A percentile compares a stretch with the other conserved stretches of the same genome.
These are phyloP conservation scores for Mycena rebaudengoi DNA, from an alignment of 768 basidiomycete species.

Conservation along the genomic window DNA sequence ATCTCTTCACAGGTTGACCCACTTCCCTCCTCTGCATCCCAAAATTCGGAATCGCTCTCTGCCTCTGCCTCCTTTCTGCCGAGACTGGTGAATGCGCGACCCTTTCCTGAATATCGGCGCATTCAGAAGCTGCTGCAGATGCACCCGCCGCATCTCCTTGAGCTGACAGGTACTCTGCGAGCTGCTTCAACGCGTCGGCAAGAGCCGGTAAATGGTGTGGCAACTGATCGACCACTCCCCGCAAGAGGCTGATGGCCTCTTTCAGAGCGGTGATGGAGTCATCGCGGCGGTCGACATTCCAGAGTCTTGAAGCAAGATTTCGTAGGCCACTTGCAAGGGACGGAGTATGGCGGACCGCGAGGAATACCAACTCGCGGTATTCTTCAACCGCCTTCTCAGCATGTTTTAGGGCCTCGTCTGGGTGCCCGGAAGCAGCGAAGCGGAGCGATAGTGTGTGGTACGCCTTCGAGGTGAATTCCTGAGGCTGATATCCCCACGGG, in stretches of 20 bases:
- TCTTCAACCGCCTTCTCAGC: not conserved
- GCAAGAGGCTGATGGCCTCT: not conserved
- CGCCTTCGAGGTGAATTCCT: not conserved
- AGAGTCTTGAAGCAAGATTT: not conserved
- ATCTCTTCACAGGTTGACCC: no score
- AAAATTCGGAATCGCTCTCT: no score
- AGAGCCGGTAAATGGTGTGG: no score
- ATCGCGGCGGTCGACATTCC: not conserved
- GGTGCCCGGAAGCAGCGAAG: not conserved
- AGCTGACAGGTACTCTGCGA: no score
- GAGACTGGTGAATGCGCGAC: no score
- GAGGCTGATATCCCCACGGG: not conserved
- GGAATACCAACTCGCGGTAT: not conserved
- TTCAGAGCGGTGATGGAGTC: not conserved
- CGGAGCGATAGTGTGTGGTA: not conserved
- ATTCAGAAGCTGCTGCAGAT: no score
- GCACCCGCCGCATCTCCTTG: no score
- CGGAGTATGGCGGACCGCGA: not conserved
- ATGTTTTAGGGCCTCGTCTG: not conserved
- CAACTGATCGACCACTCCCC: not conserved
- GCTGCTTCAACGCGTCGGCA: no score
- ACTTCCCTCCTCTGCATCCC: no score
- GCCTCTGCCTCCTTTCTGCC: no score
- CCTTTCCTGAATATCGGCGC: no score
- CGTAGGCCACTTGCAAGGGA: not conserved